A percentile compares a stretch with the other conserved stretches of the same genome.
phyloP scores from a whole-genome alignment of 352 stramenopile genomes.

The Phytophthora pistaciae region DNA sequence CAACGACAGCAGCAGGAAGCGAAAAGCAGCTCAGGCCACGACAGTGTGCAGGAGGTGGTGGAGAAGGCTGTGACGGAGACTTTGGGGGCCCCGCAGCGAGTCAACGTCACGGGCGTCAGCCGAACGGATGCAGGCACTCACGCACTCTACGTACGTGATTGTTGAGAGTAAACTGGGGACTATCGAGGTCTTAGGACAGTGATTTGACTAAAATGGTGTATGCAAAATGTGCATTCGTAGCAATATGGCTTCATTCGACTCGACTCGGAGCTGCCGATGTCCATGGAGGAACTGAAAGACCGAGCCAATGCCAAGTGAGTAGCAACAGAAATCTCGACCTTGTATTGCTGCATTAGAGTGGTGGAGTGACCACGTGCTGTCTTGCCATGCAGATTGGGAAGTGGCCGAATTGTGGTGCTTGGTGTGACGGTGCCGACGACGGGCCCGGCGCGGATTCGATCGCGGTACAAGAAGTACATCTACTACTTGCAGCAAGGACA shows the following conservation, averaged over 20 bases:
- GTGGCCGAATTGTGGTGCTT: slow-evolving; percentile 58
- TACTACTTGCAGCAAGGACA: slow-evolving; percentile 91
- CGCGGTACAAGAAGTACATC: slow-evolving; percentile 90
- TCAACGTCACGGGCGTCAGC: slow-evolving; percentile 89
- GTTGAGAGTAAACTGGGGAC: not conserved
- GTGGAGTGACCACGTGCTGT: slow-evolving; percentile 3
- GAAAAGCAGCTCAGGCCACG: slow-evolving; percentile 54
- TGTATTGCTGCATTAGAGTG: not conserved
- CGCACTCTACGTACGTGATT: slow-evolving; percentile 74
- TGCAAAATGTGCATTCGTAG: slow-evolving; percentile 41
- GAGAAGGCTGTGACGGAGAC: slow-evolving; percentile 71
- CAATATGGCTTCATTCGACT: slow-evolving; percentile 89
- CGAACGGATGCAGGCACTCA: slow-evolving; percentile 87
- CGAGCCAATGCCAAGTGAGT: slow-evolving; percentile 65
- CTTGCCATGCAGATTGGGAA: slow-evolving; percentile 38
- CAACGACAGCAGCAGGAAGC: slow-evolving; percentile 79
- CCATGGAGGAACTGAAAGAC: slow-evolving; percentile 52
- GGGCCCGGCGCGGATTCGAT: slow-evolving; percentile 72
- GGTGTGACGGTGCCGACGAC: slow-evolving; percentile 41
- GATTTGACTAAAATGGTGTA: slow-evolving; percentile 26
- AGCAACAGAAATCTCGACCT: not conserved
- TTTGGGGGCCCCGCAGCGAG: slow-evolving; percentile 48
- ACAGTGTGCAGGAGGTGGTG: slow-evolving; percentile 85
- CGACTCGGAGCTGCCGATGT: slow-evolving; percentile 43
- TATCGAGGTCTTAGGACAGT: not conserved